Evolutionary conservation across 768 basidiomycete genomes (phyloP).

Genomic region (Boletus rufocinnamomeus): DNA sequence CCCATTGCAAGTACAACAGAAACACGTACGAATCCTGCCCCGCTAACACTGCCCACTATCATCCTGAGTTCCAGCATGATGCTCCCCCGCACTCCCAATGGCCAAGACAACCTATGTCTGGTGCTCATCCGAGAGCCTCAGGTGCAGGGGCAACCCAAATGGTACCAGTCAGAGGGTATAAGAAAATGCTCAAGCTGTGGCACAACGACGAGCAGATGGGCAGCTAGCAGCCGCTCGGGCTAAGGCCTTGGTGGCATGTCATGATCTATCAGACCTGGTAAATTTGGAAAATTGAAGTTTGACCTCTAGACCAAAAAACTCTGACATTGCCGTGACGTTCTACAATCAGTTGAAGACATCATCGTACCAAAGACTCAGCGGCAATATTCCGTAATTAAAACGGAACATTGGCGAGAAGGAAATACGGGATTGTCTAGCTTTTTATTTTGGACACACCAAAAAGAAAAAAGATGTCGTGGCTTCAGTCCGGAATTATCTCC

Average conservation of each 20-base stretch:
- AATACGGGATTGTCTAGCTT: neutral
- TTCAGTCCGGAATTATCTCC: slow-evolving; percentile 43
- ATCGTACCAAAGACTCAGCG: neutral
- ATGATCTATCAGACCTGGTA: too few species aligned
- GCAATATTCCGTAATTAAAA: neutral
- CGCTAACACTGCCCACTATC: too few species aligned
- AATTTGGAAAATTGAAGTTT: neutral
- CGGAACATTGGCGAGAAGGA: neutral
- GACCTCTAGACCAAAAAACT: neutral
- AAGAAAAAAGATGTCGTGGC: neutral
- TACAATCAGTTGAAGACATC: neutral
- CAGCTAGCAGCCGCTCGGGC: neutral
- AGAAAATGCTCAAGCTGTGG: neutral
- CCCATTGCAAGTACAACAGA: too few species aligned
- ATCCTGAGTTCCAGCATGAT: too few species aligned
- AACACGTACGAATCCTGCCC: too few species aligned
- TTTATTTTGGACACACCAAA: neutral
- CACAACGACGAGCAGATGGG: neutral
- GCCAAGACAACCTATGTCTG: neutral
- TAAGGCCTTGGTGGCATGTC: too few species aligned
- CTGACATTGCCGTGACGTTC: neutral
- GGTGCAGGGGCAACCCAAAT: neutral
- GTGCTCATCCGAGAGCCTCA: neutral
- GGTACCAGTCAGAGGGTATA: neutral
- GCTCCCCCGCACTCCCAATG: neutral